Base-by-base conservation (phyloP, 192 early-diverging fungal species). In the Backusella psychrophila region DNA sequence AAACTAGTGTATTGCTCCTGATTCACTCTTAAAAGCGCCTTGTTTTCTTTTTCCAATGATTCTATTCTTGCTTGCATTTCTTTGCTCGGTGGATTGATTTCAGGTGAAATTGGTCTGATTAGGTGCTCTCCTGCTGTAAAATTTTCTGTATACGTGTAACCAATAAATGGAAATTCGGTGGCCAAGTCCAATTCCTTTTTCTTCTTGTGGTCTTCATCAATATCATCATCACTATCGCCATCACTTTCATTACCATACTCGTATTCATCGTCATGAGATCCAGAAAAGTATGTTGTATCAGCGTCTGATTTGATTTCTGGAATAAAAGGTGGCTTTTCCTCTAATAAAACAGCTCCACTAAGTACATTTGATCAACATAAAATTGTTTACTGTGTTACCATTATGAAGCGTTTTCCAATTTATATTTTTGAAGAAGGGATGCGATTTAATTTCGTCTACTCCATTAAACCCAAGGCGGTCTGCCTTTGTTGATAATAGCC, bases 231-330 rank as follows among this genome's bases (percentile, higher is more conserved):
- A 6, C 39, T 41, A 7, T 71, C 70, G 3, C 42, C 26, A 14
- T 71, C 41, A 11, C 23, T 49, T 71, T 12, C 56, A 29, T 63
- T 23, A 4, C 23, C n/a, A 29, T 63, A 14, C 23, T 29, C 23
- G 1, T 63, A 23, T 63, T 63, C 23, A 4, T 72, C 44, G 14
- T 72, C 41, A 7, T 72, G 19, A 33, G 74, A 88, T 69, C 92
- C 89, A 70, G 92, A 89, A 86, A 98, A 98, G 79, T 96, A 95
- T 42, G 91, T 91, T 0, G 94, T 98, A 77, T 98, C 96, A 36
- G 95, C 93, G 23, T 93, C 91, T 19, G 94, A 89, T 73, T 85
- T 89, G n/a, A 96, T 87, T n/a, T 92, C 85, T 29, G 96, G 96
- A 3, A 96, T 80, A 86, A 96, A 98, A 15, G 96, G 96, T 17